These are phyloP conservation scores for Pyricularia sp. DNA, from an alignment of 2,329 filamentous ascomycete species.

Conservation along the genomic window DNA sequence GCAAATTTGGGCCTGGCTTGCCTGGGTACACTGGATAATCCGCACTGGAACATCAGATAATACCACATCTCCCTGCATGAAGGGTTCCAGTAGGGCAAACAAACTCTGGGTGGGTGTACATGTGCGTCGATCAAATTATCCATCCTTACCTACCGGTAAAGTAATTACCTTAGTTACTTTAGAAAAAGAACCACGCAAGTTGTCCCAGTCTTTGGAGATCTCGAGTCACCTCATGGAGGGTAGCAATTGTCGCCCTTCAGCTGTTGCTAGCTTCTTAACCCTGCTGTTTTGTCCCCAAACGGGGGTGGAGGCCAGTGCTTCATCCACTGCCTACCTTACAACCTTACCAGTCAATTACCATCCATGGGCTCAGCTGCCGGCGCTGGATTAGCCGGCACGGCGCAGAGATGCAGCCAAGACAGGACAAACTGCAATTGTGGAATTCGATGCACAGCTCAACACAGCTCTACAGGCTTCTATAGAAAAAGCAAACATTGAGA, in stretches of 20 bases:
- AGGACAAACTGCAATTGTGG: not conserved
- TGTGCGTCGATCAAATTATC: not conserved
- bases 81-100: not conserved
- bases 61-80: not conserved
- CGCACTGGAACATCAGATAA: not conserved
- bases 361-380: not conserved
- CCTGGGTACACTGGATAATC: not conserved
- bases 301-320: not conserved
- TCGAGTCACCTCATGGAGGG: not conserved
- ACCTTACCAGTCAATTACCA: not conserved
- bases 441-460: not conserved
- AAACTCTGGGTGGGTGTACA: not conserved
- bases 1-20: not conserved
- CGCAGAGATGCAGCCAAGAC: not conserved
- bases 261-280: no score
- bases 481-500: no score
- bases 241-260: not conserved
- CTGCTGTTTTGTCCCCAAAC: not conserved
- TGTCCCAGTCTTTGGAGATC: not conserved
- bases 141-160: not conserved
- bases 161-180: no score
- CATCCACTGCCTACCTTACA: not conserved
- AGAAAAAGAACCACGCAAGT: not conserved
- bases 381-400: not conserved
- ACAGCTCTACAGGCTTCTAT: not conserved